Evolutionary conservation across 495 filamentous ascomycete species (phyloP).

Genomic region (Saxispiralis lemnorum): DNA sequence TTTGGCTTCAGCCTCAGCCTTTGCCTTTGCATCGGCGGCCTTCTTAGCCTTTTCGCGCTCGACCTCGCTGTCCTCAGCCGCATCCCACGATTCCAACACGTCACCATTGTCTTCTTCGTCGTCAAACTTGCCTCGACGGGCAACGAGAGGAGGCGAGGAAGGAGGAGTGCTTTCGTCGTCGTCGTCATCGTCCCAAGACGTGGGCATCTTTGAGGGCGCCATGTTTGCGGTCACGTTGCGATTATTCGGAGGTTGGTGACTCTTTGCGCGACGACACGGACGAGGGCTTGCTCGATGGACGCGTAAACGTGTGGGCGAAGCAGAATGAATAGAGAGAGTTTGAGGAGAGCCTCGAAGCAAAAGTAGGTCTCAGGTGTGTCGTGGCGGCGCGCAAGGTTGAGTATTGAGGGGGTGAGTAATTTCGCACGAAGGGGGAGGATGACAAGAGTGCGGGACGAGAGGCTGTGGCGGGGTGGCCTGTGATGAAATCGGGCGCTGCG

Average conservation of each 20-base stretch:
- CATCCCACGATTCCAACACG: slow-evolving; percentile 95
- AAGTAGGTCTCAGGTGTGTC: too few relatives aligned
- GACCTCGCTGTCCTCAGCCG: slow-evolving; percentile 87
- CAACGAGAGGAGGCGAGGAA: slow-evolving; percentile 42
- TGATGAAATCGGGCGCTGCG: too few relatives aligned
- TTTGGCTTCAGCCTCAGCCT: slow-evolving; percentile 76
- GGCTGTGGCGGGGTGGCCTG: too few relatives aligned
- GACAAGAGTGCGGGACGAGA: too few relatives aligned
- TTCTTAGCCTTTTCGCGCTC: slow-evolving; percentile 88
- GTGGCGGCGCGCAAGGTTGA: too few relatives aligned
- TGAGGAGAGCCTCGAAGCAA: too few relatives aligned
- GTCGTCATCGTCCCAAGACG: slow-evolving; percentile 40
- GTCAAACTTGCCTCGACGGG: slow-evolving; percentile 56
- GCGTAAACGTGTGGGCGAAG: too few relatives aligned
- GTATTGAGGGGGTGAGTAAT: too few relatives aligned
- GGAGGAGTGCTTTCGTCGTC: slow-evolving; percentile 39
- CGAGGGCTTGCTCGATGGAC: too few relatives aligned
- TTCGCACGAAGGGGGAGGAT: too few relatives aligned
- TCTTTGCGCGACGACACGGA: too few relatives aligned
- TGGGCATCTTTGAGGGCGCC: slow-evolving; percentile 13
- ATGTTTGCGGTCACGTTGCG: slow-evolving; percentile 12
- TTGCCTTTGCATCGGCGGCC: slow-evolving; percentile 69
- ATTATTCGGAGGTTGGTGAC: background rate
- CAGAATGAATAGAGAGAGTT: too few relatives aligned
- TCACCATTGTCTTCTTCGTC: slow-evolving; percentile 83